Evolutionary conservation across 208 protist species (phyloP).

Genomic region (Trypanosoma congolense): DNA sequence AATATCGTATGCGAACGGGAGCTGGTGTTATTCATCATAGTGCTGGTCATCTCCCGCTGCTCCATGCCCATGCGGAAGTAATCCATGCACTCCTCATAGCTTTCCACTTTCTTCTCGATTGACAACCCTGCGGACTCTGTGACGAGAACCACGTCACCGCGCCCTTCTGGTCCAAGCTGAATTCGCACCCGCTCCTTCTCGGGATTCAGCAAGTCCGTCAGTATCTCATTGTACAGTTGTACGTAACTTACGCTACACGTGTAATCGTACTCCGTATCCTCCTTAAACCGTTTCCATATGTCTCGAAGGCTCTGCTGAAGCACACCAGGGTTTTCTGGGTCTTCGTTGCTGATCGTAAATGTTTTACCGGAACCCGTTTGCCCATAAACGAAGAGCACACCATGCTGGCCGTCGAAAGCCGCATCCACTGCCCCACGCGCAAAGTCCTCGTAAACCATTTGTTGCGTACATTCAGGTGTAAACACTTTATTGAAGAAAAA

Average conservation of each 20-base stretch:
- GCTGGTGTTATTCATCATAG: conserved; percentile 88
- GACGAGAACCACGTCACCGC: conserved; percentile 78
- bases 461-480: conserved; percentile 39
- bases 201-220: conserved; percentile 77
- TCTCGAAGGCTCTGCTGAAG: conserved; percentile 74
- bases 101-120: conserved; percentile 54
- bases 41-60: conserved; percentile 86
- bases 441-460: conserved; percentile 72
- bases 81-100: conserved; percentile 70
- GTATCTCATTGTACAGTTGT: conserved; percentile 89
- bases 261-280: conserved; percentile 75
- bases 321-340: conserved; percentile 78
- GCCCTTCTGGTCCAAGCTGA: conserved; percentile 67
- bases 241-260: conserved; percentile 79
- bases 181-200: conserved; percentile 71
- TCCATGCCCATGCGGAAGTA: conserved; percentile 73
- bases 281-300: conserved; percentile 57
- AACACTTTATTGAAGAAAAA: conserved; percentile 82
- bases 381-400: conserved; percentile 88
- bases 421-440: conserved; percentile 77
- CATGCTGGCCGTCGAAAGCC: conserved; percentile 85
- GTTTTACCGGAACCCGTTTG: conserved; percentile 90
- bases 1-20: conserved; percentile 93
- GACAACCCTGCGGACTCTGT: conserved; percentile 47
- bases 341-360: conserved; percentile 88